These are phyloP conservation scores for Ganoderma multipileum DNA, from an alignment of 1,284 basidiomycete species.

Conservation along the genomic window DNA sequence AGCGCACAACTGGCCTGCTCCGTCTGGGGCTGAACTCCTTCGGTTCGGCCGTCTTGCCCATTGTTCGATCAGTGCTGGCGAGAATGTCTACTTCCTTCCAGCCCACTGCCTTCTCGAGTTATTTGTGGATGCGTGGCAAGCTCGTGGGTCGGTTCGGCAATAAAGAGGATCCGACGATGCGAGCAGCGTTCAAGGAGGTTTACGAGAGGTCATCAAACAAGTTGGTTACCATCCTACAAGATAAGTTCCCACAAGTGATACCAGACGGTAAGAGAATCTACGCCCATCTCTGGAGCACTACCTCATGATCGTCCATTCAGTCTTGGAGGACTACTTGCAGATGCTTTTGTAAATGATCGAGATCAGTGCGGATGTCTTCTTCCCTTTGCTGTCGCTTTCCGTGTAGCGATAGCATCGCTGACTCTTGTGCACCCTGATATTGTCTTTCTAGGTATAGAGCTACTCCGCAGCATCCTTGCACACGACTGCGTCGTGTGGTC, in stretches of 20 bases:
- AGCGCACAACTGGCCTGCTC: constrained; percentile 88
- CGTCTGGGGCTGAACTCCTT: constrained; percentile 88
- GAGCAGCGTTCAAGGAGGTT: constrained; percentile 64
- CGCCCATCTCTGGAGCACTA: constrained; percentile 33
- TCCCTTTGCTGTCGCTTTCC: constrained; percentile 78
- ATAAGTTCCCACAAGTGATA: constrained; percentile 72
- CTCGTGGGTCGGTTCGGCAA: constrained; percentile 77
- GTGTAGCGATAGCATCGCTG: constrained; percentile 77
- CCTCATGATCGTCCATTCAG: constrained; percentile 50
- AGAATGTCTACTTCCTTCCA: constrained; percentile 86
- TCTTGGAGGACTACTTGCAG: constrained; percentile 95
- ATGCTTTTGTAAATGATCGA: constrained; percentile 78
- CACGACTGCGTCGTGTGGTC: constrained; percentile 69
- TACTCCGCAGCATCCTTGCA: constrained; percentile 76
- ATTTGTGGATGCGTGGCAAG: constrained; percentile 95
- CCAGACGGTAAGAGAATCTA: constrained; percentile 70
- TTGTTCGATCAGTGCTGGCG: constrained; percentile 76
- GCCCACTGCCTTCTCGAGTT: constrained; percentile 84
- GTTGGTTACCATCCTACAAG: constrained; percentile 70
- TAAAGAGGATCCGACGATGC: constrained; percentile 59
- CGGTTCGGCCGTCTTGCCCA: constrained; percentile 67
- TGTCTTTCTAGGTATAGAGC: constrained; percentile 82
- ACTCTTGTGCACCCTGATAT: constrained; percentile 84
- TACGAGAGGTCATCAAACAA: constrained; percentile 81
- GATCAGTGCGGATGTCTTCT: constrained; percentile 77